Evolutionary conservation across 78 protist species (phyloP).

Genomic region (Polysphondylium violaceum): DNA sequence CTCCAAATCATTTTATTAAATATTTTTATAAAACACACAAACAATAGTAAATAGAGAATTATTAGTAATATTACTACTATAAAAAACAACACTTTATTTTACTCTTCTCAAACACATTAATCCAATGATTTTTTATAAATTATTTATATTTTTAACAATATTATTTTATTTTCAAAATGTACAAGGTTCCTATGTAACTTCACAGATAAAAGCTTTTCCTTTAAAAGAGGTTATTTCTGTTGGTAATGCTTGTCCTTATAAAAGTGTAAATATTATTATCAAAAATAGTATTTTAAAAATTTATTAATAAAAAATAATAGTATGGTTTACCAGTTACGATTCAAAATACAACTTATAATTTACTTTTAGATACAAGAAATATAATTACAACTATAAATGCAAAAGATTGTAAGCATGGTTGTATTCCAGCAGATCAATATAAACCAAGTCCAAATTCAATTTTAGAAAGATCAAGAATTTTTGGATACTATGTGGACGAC

Average conservation of each 20-base stretch:
- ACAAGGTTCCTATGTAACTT: not conserved
- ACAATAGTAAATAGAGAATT: no score
- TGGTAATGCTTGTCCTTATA: slow-evolving; percentile 65
- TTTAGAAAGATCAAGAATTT: not conserved
- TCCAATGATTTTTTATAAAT: no score
- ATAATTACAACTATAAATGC: slow-evolving; percentile 11
- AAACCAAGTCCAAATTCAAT: slow-evolving; percentile 24
- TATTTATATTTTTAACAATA: not conserved
- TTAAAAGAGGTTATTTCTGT: slow-evolving; percentile 33
- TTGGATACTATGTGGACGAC: slow-evolving; percentile 27
- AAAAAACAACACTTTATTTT: no score
- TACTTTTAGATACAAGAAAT: slow-evolving; percentile 56
- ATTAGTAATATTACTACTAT: no score
- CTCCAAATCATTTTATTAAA: no score
- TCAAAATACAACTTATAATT: not conserved
- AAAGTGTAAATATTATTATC: slow-evolving; percentile 18
- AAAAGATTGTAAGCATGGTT: slow-evolving; percentile 42
- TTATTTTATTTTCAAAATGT: not conserved
- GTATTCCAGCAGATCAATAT: slow-evolving; percentile 32
- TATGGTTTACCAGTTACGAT: slow-evolving; percentile 29
- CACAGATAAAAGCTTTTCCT: slow-evolving; percentile 22
- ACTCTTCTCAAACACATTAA: no score
- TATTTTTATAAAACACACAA: no score
- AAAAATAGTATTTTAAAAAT: not conserved
- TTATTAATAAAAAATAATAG: not conserved